These are phyloP conservation scores for Candida pseudoglaebosa DNA, from an alignment of 805 yeast species.

Conservation along the genomic window DNA sequence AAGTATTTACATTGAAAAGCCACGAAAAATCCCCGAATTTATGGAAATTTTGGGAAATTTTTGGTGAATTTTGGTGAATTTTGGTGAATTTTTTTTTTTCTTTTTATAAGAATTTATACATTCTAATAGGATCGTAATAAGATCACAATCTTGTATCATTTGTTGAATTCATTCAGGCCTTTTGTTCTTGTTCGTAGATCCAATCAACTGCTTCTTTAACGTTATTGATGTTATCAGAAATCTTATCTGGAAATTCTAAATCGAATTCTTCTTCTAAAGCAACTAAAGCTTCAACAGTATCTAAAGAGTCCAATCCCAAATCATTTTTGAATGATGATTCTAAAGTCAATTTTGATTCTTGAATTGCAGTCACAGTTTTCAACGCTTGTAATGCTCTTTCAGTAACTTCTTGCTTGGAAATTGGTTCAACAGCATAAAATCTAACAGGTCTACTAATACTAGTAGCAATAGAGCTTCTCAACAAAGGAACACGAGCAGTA, in stretches of 20 bases:
- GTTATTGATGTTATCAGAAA: slow-evolving; percentile 89
- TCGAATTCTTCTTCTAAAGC: slow-evolving; percentile 90
- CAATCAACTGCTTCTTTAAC: slow-evolving; percentile 91
- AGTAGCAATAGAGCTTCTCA: slow-evolving; percentile 26
- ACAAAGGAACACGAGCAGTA: slow-evolving; percentile 31
- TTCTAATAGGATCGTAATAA: too few relatives aligned
- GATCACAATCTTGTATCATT: background rate
- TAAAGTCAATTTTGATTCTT: slow-evolving; percentile 39
- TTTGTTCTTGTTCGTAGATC: slow-evolving; percentile 61
- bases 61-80: too few relatives aligned
- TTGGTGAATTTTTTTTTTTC: too few relatives aligned
- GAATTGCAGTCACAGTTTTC: slow-evolving; percentile 47
- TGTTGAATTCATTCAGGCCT: slow-evolving; percentile 7
- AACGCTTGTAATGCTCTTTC: slow-evolving; percentile 79
- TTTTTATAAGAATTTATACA: too few relatives aligned
- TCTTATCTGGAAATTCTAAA: slow-evolving; percentile 81
- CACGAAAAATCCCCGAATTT: too few relatives aligned
- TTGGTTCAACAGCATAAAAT: slow-evolving; percentile 60
- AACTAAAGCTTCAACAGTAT: slow-evolving; percentile 91
- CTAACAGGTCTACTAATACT: slow-evolving; percentile 31
- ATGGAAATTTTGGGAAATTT: too few relatives aligned
- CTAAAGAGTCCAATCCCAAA: slow-evolving; percentile 88
- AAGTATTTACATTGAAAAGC: too few relatives aligned
- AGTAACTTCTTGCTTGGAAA: slow-evolving; percentile 76
- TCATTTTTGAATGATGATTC: slow-evolving; percentile 61